Conservation (phyloP, 805 yeast genomes). For the Saccharomyces kudriavzevii region DNA sequence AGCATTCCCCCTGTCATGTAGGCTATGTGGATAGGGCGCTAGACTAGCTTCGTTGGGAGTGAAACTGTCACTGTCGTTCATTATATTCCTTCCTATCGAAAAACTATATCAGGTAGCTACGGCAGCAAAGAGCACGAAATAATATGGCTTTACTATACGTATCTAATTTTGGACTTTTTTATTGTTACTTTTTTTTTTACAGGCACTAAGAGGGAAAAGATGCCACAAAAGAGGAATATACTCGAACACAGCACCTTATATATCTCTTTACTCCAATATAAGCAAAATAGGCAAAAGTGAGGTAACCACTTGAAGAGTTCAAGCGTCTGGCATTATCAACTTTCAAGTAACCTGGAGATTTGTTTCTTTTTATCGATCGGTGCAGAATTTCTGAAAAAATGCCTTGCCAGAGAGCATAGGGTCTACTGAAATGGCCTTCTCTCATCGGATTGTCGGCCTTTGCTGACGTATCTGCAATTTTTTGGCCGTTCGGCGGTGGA, state of each 20-base stretch:
- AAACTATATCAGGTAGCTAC: not conserved
- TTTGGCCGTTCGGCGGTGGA: not conserved
- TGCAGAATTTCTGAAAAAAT: not conserved
- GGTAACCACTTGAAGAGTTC: not conserved
- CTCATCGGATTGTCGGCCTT: not conserved
- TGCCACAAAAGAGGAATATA: not conserved
- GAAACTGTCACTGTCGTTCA: not conserved
- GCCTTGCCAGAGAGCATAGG: not conserved
- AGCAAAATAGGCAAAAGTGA: not conserved
- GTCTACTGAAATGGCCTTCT: not conserved
- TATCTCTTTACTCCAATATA: not conserved
- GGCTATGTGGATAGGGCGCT: not conserved
- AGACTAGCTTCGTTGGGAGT: not conserved
- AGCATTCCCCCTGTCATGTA: not conserved
- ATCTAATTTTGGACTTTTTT: not conserved
- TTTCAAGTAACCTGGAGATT: not conserved
- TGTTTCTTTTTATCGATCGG: not conserved
- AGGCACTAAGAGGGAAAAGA: not conserved
- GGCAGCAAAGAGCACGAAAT: not conserved
- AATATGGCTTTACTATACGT: not conserved
- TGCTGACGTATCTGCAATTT: not conserved
- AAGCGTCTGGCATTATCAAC: not conserved
- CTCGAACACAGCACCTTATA: not conserved
- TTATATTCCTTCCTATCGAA: not conserved
- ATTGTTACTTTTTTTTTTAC: not conserved